phyloP scores from a whole-genome alignment of 352 stramenopile genomes.

The Pythium aristosporum region DNA sequence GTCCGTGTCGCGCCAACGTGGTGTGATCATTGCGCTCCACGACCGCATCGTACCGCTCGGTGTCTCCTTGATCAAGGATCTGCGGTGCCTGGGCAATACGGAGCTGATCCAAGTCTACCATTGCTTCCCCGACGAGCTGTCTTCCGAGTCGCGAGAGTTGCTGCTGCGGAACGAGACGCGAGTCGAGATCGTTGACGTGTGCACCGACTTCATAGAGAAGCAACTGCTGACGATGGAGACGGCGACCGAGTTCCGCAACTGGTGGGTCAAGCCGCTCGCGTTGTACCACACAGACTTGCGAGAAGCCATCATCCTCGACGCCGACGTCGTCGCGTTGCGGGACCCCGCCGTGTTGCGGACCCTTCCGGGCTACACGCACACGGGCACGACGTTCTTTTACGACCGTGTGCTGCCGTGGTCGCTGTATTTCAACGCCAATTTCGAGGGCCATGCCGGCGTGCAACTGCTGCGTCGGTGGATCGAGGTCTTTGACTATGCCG shows the following conservation, averaged over 20 bases:
- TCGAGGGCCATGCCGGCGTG: conserved; percentile 33
- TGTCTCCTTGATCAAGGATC: conserved; percentile 57
- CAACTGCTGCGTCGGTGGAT: conserved; percentile 46
- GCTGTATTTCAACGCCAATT: conserved; percentile 28
- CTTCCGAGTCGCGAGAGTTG: conserved; percentile 29
- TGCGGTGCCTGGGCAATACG: conserved; percentile 40
- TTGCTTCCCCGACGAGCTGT: conserved; percentile 46
- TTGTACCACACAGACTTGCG: conserved; percentile 33
- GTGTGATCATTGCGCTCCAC: conserved; percentile 44
- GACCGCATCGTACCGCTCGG: conserved; percentile 47
- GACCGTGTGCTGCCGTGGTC: conserved; percentile 36
- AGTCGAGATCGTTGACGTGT: conserved; percentile 70
- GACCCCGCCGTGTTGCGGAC: conserved; percentile 39
- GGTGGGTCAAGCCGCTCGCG: conserved; percentile 53
- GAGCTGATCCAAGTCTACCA: conserved; percentile 49
- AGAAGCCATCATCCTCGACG: conserved; percentile 41
- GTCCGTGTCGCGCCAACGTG: conserved; percentile 28
- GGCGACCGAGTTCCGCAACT: conserved; percentile 45
- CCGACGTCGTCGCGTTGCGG: conserved; percentile 50
- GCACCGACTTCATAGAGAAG: conserved; percentile 32
- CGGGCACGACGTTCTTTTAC: conserved; percentile 65
- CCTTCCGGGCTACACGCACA: conserved; percentile 38
- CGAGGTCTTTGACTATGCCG: conserved; percentile 52
- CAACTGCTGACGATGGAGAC: conserved; percentile 13
- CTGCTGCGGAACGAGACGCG: conserved; percentile 40